Conservation (phyloP, 495 filamentous ascomycete genomes). For the Oleoguttula mirabilis region DNA sequence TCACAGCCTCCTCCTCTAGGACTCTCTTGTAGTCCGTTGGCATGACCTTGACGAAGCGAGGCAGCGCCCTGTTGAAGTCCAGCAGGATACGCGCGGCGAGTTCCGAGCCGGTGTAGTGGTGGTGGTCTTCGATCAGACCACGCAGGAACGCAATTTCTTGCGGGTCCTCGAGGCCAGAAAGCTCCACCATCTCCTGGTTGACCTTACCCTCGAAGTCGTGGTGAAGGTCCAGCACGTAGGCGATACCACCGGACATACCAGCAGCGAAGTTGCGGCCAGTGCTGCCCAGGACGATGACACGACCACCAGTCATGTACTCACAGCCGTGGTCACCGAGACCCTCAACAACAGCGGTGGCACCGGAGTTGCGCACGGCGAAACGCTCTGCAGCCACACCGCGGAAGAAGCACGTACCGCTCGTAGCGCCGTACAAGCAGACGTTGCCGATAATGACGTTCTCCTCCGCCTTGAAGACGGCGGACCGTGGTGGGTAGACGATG, state of each 20-base stretch:
- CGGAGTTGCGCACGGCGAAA: conserved; percentile 96
- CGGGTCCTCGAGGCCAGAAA: conserved; percentile 76
- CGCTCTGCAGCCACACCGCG: conserved; percentile 94
- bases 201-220: conserved; percentile 89
- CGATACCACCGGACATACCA: conserved; percentile 98
- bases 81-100: conserved; percentile 87
- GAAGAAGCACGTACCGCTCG: conserved; percentile 91
- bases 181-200: conserved; percentile 97
- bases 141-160: conserved; percentile 88
- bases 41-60: conserved; percentile 86
- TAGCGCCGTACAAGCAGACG: conserved; percentile 95
- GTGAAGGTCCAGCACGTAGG: conserved; percentile 88
- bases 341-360: conserved; percentile 91
- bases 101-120: conserved; percentile 98
- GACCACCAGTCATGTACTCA: conserved; percentile 99
- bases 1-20: conserved; percentile 71
- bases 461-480: conserved; percentile 91
- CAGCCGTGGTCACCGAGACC: conserved; percentile 96
- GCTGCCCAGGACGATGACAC: conserved; percentile 76
- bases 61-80: conserved; percentile 92
- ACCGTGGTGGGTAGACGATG: conserved; percentile 90
- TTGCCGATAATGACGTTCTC: conserved; percentile 97
- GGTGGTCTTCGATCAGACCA: conserved; percentile 92
- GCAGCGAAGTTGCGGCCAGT: conserved; percentile 99
- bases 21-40: conserved; percentile 97